Evolutionary conservation across 139 green algal species (phyloP), one percentile per base, ranked within the genome.

Genomic region (Ettlia oleoabundans): DNA sequence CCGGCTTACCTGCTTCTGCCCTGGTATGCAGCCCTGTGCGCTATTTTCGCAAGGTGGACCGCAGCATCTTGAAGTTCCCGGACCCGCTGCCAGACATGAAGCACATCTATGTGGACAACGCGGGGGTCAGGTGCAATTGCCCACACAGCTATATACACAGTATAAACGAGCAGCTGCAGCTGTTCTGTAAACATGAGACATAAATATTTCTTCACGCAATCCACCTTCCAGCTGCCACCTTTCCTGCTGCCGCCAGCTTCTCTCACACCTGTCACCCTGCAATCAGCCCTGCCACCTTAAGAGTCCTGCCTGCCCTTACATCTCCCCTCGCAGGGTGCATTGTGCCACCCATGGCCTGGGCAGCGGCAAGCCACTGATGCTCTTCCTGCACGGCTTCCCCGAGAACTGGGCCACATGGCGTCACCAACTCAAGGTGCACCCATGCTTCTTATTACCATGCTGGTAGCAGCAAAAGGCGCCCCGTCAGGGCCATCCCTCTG

Each of bases 311-410:
- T 10, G 47, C 15, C 15, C 13, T 58, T 10, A 15, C 47, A 24
- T 58, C 13, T 15, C 13, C 47, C 47, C 47, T 24, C 18, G 65
- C 69, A 76, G 69, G 69, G 41, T 76, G 69, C 69, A 76, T 10
- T 41, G 30, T 18, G 69, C 69, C 69, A 76, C 69, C 5, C 69
- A 76, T 19, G 69, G 69, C n/a, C 69, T 76, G 69, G 38, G 74
- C 74, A 55, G 28, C 26, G 58, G 71, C 75, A 90, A 90, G 83
- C 82, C 83, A 22, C 82, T 93, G 43, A 81, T 95, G 83, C 81
- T 95, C 62, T 80, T 92, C 19, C 62, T 95, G 22, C 90, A 94
- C 61, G 91, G 91, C 58, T 94, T 95, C 47, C 91, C 91, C 9
- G 90, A 94, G 88, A 69, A 61, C 24, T 90, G 82, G 84, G 77